phyloP scores from a whole-genome alignment of 352 stramenopile species.

The Hyaloperonospora arabidopsidis region DNA sequence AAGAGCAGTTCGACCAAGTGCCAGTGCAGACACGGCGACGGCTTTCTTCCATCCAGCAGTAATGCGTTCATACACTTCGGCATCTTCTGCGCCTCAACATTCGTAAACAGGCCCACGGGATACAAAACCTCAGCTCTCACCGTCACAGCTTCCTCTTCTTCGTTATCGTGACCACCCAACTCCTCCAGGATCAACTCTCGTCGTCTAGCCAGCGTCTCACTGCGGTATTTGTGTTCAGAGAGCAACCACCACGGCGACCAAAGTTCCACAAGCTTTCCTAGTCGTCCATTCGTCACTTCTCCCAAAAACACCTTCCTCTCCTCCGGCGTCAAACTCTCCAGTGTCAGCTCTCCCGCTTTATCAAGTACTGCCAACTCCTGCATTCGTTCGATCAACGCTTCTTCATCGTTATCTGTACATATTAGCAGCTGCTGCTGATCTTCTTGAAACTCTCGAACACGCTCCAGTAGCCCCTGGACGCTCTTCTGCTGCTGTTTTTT shows the following conservation, averaged over 20 bases:
- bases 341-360: constrained; percentile 34
- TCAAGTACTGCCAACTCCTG: constrained; percentile 44
- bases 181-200: constrained; percentile 46
- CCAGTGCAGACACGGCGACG: constrained; percentile 40
- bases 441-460: constrained; percentile 55
- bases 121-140: constrained; percentile 25
- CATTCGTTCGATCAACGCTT: constrained; percentile 33
- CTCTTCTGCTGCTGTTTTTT: constrained; percentile 26
- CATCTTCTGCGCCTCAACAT: constrained; percentile 26
- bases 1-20: constrained; percentile 68
- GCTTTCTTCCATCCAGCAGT: constrained; percentile 20
- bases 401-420: constrained; percentile 19
- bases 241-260: constrained; percentile 75
- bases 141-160: constrained; percentile 3
- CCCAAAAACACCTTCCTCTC: constrained; percentile 55
- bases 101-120: constrained; percentile 46
- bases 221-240: constrained; percentile 36
- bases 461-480: constrained; percentile 41
- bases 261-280: constrained; percentile 54
- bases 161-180: constrained; percentile 14
- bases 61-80: constrained; percentile 29
- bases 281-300: constrained; percentile 51
- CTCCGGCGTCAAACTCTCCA: constrained; percentile 51
- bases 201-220: constrained; percentile 36
- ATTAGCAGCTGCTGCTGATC: constrained; percentile 17